These are phyloP conservation scores for Lactarius quietus DNA, from an alignment of 768 basidiomycete species.

Conservation along the genomic window DNA sequence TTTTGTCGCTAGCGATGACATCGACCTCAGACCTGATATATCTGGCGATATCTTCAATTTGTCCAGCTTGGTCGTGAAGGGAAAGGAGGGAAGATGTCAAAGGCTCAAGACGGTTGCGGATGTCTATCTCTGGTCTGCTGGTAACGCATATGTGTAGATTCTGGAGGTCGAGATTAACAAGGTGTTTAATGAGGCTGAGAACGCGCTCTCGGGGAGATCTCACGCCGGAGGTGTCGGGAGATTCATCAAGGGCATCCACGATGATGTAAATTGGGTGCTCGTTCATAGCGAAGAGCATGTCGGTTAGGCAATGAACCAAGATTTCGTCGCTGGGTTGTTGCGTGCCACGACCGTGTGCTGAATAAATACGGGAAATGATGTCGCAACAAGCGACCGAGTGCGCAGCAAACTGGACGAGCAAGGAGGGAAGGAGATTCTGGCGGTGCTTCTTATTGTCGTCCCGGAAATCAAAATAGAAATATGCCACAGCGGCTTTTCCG, in stretches of 20 bases:
- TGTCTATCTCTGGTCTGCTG: background rate
- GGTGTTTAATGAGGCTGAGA: no score
- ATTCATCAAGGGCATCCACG: no score
- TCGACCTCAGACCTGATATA: no score
- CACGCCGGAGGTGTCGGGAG: no score
- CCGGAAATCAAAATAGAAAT: no score
- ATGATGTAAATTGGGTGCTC: background rate
- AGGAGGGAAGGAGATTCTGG: background rate
- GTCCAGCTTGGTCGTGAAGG: no score
- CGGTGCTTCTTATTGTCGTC: background rate
- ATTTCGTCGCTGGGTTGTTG: background rate
- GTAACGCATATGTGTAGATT: background rate
- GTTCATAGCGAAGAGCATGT: background rate
- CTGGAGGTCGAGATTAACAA: background rate
- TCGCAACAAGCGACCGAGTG: background rate
- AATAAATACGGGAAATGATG: background rate
- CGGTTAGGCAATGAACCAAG: background rate
- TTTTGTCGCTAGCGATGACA: no score
- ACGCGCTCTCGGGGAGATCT: no score
- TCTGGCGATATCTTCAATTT: no score
- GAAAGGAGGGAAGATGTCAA: background rate
- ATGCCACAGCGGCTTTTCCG: background rate
- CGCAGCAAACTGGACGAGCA: background rate
- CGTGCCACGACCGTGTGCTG: background rate
- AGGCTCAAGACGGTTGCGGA: background rate